A percentile compares a stretch with the other conserved stretches of the same genome.
Conservation (phyloP, 1,139 yeast genomes). For the Hemisphaericaspora lyxosophila region DNA sequence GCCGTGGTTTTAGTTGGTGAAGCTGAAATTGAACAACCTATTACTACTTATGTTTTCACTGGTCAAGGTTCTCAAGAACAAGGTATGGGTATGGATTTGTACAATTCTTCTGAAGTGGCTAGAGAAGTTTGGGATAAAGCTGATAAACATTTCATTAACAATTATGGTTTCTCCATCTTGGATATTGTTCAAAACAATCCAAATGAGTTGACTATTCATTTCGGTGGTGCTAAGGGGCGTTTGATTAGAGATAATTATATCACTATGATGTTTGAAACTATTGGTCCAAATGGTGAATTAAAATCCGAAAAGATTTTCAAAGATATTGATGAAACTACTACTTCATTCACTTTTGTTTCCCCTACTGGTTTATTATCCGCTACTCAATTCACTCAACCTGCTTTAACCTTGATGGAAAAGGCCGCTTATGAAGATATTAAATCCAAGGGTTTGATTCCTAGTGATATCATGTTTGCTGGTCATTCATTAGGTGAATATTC, state of each 20-base stretch:
- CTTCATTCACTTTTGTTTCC: slow-evolving; percentile 83
- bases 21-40: slow-evolving; percentile 98
- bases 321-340: slow-evolving; percentile 77
- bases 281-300: slow-evolving; percentile 79
- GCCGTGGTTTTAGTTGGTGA: slow-evolving; percentile 83
- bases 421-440: slow-evolving; percentile 98
- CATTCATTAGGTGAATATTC: slow-evolving; percentile 99
- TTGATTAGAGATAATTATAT: slow-evolving; percentile 91
- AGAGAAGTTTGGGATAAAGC: slow-evolving; percentile 98
- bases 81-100: slow-evolving; percentile 99
- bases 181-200: slow-evolving; percentile 97
- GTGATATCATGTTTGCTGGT: slow-evolving; percentile 95
- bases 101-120: slow-evolving; percentile 88
- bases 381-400: slow-evolving; percentile 99
- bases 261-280: slow-evolving; percentile 96
- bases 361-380: slow-evolving; percentile 96
- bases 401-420: slow-evolving; percentile 98
- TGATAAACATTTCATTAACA: slow-evolving; percentile 84
- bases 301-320: slow-evolving; percentile 94
- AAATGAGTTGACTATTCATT: slow-evolving; percentile 89
- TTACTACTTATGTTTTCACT: slow-evolving; percentile 93
- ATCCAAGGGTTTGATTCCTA: slow-evolving; percentile 92
- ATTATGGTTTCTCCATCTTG: slow-evolving; percentile 95
- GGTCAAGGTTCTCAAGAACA: slow-evolving; percentile 99
- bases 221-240: slow-evolving; percentile 98